A percentile compares a stretch with the other conserved stretches of the same genome.
These are phyloP conservation scores for Daedaleopsis sinensis DNA, from an alignment of 768 basidiomycete species.

Conservation along the genomic window DNA sequence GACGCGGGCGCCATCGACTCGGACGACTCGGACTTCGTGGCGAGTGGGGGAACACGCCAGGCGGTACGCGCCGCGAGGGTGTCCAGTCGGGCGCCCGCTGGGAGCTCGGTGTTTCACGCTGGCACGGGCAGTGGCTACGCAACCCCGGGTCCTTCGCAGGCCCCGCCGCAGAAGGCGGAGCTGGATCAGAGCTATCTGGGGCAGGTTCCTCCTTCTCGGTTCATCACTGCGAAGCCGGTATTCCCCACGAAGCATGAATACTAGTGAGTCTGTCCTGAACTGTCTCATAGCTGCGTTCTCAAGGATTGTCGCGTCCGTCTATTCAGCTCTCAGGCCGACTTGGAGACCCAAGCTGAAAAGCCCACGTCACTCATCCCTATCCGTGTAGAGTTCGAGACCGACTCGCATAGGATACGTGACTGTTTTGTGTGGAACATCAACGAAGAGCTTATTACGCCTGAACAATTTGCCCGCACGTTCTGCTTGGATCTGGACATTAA, in stretches of 20 bases:
- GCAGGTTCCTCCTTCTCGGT: conserved; percentile 76
- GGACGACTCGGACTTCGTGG: conserved; percentile 82
- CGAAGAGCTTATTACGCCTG: conserved; percentile 84
- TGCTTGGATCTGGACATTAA: conserved; percentile 88
- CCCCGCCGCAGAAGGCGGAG: conserved; percentile 50
- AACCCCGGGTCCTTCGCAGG: conserved; percentile 37
- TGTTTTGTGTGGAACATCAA: conserved; percentile 96
- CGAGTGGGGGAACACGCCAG: conserved; percentile 63
- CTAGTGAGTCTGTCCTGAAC: conserved; percentile 54
- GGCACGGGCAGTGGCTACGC: conserved; percentile 33
- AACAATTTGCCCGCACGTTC: conserved; percentile 83
- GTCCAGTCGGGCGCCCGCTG: conserved; percentile 29
- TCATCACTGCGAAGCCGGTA: conserved; percentile 65
- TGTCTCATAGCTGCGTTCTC: no score
- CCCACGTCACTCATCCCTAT: conserved; percentile 79
- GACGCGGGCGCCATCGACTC: conserved; percentile 83
- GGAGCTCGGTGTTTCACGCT: conserved; percentile 58
- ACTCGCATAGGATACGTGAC: conserved; percentile 89
- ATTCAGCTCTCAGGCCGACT: conserved; percentile 65
- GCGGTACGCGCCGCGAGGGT: conserved; percentile 41
- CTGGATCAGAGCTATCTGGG: conserved; percentile 91
- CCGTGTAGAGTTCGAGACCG: conserved; percentile 93
- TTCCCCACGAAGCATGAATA: conserved; percentile 69
- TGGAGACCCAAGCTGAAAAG: conserved; percentile 63
- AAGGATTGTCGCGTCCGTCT: conserved; percentile 8